These are phyloP conservation scores for Phytophthora capsici DNA, from an alignment of 352 stramenopile species.

Conservation along the genomic window DNA sequence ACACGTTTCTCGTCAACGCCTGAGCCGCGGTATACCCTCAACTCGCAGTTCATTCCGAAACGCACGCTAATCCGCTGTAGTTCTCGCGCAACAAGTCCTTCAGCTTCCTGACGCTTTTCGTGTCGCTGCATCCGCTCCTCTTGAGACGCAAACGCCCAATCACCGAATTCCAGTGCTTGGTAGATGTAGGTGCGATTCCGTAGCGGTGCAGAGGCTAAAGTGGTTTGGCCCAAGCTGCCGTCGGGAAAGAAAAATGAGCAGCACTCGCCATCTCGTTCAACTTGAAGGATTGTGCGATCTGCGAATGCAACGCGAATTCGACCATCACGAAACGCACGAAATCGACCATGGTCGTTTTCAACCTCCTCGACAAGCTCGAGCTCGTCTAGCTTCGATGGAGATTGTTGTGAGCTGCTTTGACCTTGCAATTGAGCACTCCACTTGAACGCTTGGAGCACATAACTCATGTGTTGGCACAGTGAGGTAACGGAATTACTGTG, in stretches of 20 bases:
- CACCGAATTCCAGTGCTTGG: conserved; percentile 59
- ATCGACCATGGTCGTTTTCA: conserved; percentile 61
- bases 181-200: conserved; percentile 58
- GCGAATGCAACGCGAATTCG: conserved; percentile 67
- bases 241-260: conserved; percentile 67
- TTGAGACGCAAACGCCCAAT: conserved; percentile 71
- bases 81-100: conserved; percentile 41
- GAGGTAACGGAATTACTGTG: conserved; percentile 17
- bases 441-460: conserved; percentile 38
- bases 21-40: background rate
- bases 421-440: background rate
- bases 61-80: conserved; percentile 56
- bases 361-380: conserved; percentile 43
- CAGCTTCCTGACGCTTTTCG: conserved; percentile 34
- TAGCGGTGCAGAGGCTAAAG: conserved; percentile 43
- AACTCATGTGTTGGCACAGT: conserved; percentile 45
- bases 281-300: conserved; percentile 77
- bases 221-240: conserved; percentile 46
- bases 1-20: background rate
- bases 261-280: conserved; percentile 39
- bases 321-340: conserved; percentile 72
- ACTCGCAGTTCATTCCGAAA: conserved; percentile 42
- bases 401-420: background rate
- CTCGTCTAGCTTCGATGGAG: conserved; percentile 5
- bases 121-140: conserved; percentile 57